Conservation (phyloP, 129 eudicot species). For the Solidago caesia region DNA sequence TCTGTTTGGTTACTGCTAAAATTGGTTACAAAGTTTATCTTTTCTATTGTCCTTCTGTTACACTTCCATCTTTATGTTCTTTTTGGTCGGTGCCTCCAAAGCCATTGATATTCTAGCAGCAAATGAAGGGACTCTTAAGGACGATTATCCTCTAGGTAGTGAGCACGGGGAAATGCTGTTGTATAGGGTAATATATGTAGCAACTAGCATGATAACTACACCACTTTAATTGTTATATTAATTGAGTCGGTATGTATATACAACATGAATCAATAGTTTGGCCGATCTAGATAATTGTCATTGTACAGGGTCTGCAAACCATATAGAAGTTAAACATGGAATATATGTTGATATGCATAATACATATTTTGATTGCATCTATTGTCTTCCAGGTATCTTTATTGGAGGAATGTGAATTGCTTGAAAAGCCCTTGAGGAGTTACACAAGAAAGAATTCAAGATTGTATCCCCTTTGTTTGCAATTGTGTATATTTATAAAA, state of each 20-base stretch:
- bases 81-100: conserved; percentile 65
- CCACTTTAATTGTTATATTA: background rate
- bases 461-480: conserved; percentile 52
- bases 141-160: conserved; percentile 89
- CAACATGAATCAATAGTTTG: background rate
- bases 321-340: conserved; percentile 7
- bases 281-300: background rate
- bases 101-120: conserved; percentile 96
- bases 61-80: background rate
- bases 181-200: conserved; percentile 59
- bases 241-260: background rate
- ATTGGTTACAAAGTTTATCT: background rate
- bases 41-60: background rate
- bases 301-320: conserved; percentile 10
- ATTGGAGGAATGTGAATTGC: conserved; percentile 76
- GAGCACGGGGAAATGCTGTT: conserved; percentile 94
- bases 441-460: conserved; percentile 66
- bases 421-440: conserved; percentile 80
- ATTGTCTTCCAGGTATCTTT: conserved; percentile 61
- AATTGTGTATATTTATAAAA: conserved; percentile 1
- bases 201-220: background rate
- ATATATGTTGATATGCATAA: conserved; percentile 1
- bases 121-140: conserved; percentile 94
- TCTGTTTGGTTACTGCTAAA: background rate
- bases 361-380: conserved; percentile 12